These are phyloP conservation scores for Sequoiadendron giganteum DNA, from an alignment of 75 land plant species.

Conservation along the genomic window DNA sequence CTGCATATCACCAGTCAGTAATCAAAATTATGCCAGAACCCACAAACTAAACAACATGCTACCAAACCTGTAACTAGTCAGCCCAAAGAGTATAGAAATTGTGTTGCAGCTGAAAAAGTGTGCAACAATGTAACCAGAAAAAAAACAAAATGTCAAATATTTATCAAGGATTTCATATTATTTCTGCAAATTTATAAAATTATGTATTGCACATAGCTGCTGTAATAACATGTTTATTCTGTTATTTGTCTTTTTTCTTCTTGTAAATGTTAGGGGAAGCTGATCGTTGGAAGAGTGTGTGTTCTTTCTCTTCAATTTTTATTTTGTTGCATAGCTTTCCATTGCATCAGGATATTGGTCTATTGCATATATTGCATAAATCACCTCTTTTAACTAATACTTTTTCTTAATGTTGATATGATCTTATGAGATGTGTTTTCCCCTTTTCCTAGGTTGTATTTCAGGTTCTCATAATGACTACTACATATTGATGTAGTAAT, in stretches of 20 bases:
- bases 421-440: background rate
- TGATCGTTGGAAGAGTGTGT: background rate
- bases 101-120: background rate
- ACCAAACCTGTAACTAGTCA: background rate
- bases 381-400: background rate
- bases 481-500: background rate
- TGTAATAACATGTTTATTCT: background rate
- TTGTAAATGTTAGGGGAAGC: background rate
- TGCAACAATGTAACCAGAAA: background rate
- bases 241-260: background rate
- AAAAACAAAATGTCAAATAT: background rate
- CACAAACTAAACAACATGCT: background rate
- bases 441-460: background rate
- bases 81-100: background rate
- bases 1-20: background rate
- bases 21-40: background rate
- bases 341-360: background rate
- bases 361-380: background rate
- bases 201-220: too few relatives aligned
- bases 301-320: background rate
- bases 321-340: background rate
- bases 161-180: background rate
- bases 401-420: background rate
- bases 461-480: background rate
- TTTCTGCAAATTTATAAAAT: too few relatives aligned